Evolutionary conservation across 805 yeast genomes (phyloP).

Genomic region (Candida palmyrensis): DNA sequence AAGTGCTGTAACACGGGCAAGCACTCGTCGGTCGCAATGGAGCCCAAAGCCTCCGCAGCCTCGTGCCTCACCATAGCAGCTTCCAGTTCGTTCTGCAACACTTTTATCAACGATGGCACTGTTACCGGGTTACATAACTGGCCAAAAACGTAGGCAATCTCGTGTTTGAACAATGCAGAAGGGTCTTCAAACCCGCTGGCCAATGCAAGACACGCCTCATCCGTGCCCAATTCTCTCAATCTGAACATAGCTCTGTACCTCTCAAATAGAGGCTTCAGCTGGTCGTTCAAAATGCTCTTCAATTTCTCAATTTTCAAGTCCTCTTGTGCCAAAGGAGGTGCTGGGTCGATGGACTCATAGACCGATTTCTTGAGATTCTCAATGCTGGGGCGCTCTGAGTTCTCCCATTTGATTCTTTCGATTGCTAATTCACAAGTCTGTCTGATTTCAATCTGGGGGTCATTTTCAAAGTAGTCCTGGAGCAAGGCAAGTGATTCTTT

Average conservation of each 20-base stretch:
- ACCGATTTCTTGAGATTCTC: constrained; percentile 74
- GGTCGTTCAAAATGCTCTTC: constrained; percentile 67
- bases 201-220: constrained; percentile 88
- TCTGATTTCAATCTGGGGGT: constrained; percentile 82
- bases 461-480: constrained; percentile 57
- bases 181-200: constrained; percentile 88
- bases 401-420: constrained; percentile 91
- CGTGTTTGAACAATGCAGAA: constrained; percentile 94
- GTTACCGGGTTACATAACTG: constrained; percentile 92
- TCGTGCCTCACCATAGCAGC: constrained; percentile 99
- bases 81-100: constrained; percentile 69
- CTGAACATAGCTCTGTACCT: constrained; percentile 99
- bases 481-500: constrained; percentile 62
- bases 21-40: constrained; percentile 94
- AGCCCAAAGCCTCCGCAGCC: constrained; percentile 98
- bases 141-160: constrained; percentile 97
- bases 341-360: constrained; percentile 91
- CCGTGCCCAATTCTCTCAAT: constrained; percentile 88
- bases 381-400: constrained; percentile 55
- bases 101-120: constrained; percentile 81
- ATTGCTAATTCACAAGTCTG: constrained; percentile 98
- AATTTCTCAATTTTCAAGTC: constrained; percentile 60
- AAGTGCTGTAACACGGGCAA: constrained; percentile 79
- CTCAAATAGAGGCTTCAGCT: constrained; percentile 74
- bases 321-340: constrained; percentile 85